phyloP scores from a whole-genome alignment of 177 flowering plant species.

The Tripterygium wilfordii region DNA sequence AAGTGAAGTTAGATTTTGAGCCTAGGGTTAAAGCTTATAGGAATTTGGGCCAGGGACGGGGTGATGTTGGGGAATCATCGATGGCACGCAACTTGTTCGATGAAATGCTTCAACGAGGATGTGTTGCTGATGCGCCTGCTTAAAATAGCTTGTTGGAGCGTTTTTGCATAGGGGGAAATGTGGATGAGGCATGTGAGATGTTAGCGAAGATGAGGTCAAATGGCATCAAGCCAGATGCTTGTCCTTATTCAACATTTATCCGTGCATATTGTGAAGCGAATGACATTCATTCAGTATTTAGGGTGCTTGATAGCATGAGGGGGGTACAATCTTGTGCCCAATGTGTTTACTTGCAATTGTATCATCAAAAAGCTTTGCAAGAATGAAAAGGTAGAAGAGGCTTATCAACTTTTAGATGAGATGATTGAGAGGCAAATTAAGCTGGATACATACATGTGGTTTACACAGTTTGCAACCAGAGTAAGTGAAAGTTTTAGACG shows the following conservation, averaged over 20 bases:
- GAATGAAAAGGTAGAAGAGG: slow-evolving; percentile 61
- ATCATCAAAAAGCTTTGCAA: slow-evolving; percentile 61
- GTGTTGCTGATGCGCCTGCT: slow-evolving; percentile 47
- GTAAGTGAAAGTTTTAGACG: too few species aligned
- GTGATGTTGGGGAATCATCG: slow-evolving; percentile 37
- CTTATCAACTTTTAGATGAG: slow-evolving; percentile 64
- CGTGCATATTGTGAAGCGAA: slow-evolving; percentile 54
- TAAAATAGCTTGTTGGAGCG: slow-evolving; percentile 61
- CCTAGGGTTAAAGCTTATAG: slow-evolving; percentile 52
- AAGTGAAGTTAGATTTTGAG: slow-evolving; percentile 36
- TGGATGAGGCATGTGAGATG: slow-evolving; percentile 56
- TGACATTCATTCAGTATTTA: slow-evolving; percentile 59
- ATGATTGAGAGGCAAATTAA: slow-evolving; percentile 53
- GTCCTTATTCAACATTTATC: slow-evolving; percentile 60
- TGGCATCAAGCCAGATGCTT: slow-evolving; percentile 62
- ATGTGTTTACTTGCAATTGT: slow-evolving; percentile 65
- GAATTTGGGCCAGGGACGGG: slow-evolving; percentile 80
- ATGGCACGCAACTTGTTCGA: slow-evolving; percentile 62
- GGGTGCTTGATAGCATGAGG: slow-evolving; percentile 71
- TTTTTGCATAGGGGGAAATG: slow-evolving; percentile 57
- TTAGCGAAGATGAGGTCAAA: slow-evolving; percentile 47
- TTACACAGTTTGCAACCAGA: too few species aligned
- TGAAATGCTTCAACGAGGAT: slow-evolving; percentile 62
- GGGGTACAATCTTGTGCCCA: slow-evolving; percentile 56
- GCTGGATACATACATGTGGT: slow-evolving; percentile 64